These are phyloP conservation scores for Acorus calamus DNA, from an alignment of 106 monocot genomes.

Conservation along the genomic window DNA sequence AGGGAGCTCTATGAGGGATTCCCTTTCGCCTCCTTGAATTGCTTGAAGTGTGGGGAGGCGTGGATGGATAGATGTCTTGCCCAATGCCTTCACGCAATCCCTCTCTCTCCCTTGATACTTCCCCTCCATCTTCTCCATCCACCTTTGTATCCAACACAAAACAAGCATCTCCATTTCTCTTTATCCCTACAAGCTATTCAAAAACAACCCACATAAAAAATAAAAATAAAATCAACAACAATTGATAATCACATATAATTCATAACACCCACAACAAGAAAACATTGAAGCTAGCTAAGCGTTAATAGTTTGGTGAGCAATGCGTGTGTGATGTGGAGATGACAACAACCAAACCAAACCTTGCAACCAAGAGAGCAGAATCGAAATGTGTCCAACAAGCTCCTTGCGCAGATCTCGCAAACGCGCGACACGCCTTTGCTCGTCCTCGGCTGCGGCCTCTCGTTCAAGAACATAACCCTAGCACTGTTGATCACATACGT, in stretches of 20 bases:
- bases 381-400: constrained; percentile 64
- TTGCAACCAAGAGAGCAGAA: constrained; percentile 83
- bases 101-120: not conserved
- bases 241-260: too few species aligned
- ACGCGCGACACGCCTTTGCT: constrained; percentile 24
- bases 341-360: constrained; percentile 10
- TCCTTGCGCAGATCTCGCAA: constrained; percentile 77
- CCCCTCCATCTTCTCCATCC: constrained; percentile 8
- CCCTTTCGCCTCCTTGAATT: constrained; percentile 55
- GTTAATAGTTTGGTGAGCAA: not conserved
- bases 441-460: constrained; percentile 66
- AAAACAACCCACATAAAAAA: too few species aligned
- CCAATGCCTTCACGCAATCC: constrained; percentile 3
- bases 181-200: constrained; percentile 43
- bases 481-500: constrained; percentile 98
- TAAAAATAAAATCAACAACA: too few species aligned
- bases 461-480: constrained; percentile 70
- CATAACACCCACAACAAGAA: too few species aligned
- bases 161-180: constrained; percentile 42
- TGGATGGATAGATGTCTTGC: constrained; percentile 1
- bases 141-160: constrained; percentile 18
- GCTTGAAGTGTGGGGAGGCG: constrained; percentile 2
- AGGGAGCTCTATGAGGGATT: constrained; percentile 53
- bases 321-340: not conserved
- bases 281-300: too few species aligned